Percentiles rank a stretch among this genome's conserved stretches.
Evolutionary conservation across 2,329 filamentous ascomycete genomes (phyloP).

Genomic region (Chaetoscypha palmicola): DNA sequence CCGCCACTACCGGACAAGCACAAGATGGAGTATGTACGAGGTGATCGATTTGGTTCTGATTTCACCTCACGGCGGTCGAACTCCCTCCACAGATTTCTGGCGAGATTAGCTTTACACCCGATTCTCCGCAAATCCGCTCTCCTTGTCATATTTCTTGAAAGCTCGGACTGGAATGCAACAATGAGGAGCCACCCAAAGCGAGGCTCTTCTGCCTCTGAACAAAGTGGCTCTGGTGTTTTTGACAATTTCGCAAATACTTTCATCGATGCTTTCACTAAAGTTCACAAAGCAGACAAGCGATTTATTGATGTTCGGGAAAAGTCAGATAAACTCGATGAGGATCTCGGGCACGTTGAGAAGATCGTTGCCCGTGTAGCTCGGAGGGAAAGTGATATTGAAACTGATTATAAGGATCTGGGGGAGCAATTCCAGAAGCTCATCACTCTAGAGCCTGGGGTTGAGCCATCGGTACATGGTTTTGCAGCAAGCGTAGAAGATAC

Average conservation of each 20-base stretch:
- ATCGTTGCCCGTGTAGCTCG: constrained; percentile 87
- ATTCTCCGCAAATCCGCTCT: constrained; percentile 77
- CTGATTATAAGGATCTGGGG: constrained; percentile 81
- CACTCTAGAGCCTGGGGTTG: constrained; percentile 78
- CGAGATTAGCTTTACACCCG: constrained; percentile 79
- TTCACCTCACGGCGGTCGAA: constrained; percentile 85
- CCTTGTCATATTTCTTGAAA: constrained; percentile 85
- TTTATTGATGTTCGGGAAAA: constrained; percentile 93
- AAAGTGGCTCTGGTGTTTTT: constrained; percentile 63
- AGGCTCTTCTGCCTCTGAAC: constrained; percentile 44
- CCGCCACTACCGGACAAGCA: constrained; percentile 96
- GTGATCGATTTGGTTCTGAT: constrained; percentile 88
- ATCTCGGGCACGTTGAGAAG: constrained; percentile 88
- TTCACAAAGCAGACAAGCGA: constrained; percentile 88
- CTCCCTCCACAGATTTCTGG: constrained; percentile 85
- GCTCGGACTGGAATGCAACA: constrained; percentile 90
- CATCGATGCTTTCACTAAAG: constrained; percentile 94
- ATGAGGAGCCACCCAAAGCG: constrained; percentile 75
- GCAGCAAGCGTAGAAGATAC: constrained; percentile 81
- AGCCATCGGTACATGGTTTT: constrained; percentile 76
- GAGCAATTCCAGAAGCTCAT: constrained; percentile 94
- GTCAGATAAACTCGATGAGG: constrained; percentile 89
- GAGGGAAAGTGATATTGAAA: constrained; percentile 78
- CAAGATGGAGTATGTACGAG: constrained; percentile 97
- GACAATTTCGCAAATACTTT: constrained; percentile 95